These are phyloP conservation scores for Pseudoscleropodium purum DNA, from an alignment of 225 moss, liverwort and hornwort species.

Conservation along the genomic window DNA sequence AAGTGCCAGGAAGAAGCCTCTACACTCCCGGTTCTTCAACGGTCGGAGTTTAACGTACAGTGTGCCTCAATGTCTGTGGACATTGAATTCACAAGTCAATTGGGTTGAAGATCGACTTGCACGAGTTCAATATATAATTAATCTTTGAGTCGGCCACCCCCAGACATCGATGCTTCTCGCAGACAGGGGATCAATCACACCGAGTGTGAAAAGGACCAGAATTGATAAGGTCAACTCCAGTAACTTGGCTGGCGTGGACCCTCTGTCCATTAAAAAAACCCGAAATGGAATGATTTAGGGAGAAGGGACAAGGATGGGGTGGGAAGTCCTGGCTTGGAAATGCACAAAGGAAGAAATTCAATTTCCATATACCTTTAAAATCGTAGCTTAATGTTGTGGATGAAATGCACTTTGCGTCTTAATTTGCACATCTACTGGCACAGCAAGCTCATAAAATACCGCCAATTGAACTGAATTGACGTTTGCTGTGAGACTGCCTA, in stretches of 20 bases:
- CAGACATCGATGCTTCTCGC: background rate
- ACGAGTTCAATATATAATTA: too few species aligned
- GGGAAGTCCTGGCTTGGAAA: background rate
- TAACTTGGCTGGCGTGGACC: background rate
- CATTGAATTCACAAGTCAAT: background rate
- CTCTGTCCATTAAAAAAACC: background rate
- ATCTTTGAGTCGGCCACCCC: background rate
- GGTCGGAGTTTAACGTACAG: background rate
- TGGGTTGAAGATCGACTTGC: background rate
- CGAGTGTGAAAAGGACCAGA: background rate
- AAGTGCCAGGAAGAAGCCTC: background rate
- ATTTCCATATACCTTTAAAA: background rate
- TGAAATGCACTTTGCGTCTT: background rate
- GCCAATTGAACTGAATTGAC: background rate
- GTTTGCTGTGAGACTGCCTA: background rate
- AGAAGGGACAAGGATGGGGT: background rate
- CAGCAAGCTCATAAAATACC: background rate
- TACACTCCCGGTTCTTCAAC: background rate
- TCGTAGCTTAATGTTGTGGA: background rate
- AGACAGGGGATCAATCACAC: background rate
- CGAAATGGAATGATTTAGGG: background rate
- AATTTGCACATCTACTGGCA: background rate
- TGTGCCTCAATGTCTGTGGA: background rate
- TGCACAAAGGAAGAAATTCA: background rate
- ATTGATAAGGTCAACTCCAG: background rate